Conservation (phyloP, 768 basidiomycete genomes). For the Tricholoma saponaceum region DNA sequence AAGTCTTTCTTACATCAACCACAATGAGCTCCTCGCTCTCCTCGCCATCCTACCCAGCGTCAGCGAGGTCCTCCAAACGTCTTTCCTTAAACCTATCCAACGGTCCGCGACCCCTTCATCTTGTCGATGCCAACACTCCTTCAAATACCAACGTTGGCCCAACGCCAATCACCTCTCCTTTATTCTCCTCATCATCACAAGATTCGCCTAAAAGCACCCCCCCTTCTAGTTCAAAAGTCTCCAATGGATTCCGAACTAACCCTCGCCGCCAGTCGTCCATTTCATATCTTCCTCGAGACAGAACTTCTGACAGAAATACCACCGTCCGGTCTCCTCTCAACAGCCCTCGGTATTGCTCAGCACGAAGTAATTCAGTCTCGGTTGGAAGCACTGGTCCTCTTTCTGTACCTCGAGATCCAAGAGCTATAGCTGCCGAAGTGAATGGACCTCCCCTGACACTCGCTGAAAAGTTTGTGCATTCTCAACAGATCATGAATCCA, state of each 20-base stretch:
- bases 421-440: conserved; percentile 20
- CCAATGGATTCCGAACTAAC: conserved; percentile 15
- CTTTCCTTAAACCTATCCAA: conserved; percentile 25
- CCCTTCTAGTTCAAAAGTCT: conserved; percentile 20
- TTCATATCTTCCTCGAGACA: conserved; percentile 39
- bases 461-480: conserved; percentile 60
- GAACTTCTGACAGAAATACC: conserved; percentile 16
- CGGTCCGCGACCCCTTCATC: conserved; percentile 47
- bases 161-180: conserved; percentile 11
- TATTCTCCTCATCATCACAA: conserved; percentile 10
- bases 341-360: conserved; percentile 11
- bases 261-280: conserved; percentile 51
- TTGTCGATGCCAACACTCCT: conserved; percentile 32
- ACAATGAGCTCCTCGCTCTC: conserved; percentile 12
- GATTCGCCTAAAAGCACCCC: conserved; percentile 9
- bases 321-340: conserved; percentile 9
- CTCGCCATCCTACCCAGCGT: conserved; percentile 4
- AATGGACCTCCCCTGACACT: conserved; percentile 50
- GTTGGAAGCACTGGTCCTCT: conserved; percentile 9
- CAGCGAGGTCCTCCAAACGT: conserved; percentile 19
- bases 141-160: neutral
- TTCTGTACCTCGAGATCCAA: conserved; percentile 21
- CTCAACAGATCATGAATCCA: neutral
- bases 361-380: conserved; percentile 20
- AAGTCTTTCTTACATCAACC: neutral